Conservation (phyloP, 768 basidiomycete genomes). For the Lentinula edodes region DNA sequence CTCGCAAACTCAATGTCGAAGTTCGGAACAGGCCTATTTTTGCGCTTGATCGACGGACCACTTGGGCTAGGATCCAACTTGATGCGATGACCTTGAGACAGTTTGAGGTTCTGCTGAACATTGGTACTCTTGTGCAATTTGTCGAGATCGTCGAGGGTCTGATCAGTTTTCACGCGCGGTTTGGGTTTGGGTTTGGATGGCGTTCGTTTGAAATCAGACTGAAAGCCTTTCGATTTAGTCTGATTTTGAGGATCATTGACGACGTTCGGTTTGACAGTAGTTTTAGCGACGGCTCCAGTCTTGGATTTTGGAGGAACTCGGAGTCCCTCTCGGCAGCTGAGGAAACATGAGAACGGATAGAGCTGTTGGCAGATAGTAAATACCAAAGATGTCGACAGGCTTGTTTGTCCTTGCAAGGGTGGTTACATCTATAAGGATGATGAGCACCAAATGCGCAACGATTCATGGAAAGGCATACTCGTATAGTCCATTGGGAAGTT, state of each 20-base stretch:
- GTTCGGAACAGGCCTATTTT: slow-evolving; percentile 28
- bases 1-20: slow-evolving; percentile 48
- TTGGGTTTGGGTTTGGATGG: slow-evolving; percentile 19
- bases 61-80: slow-evolving; percentile 31
- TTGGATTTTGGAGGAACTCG: slow-evolving; percentile 36
- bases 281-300: slow-evolving; percentile 14
- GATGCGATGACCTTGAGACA: slow-evolving; percentile 35
- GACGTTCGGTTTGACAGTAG: background rate
- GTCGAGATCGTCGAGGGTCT: slow-evolving; percentile 34
- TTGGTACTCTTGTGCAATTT: slow-evolving; percentile 36
- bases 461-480: slow-evolving; percentile 32
- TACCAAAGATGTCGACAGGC: slow-evolving; percentile 77
- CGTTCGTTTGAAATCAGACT: background rate
- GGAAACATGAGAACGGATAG: slow-evolving; percentile 4
- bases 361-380: slow-evolving; percentile 12
- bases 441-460: background rate
- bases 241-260: background rate
- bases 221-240: slow-evolving; percentile 6
- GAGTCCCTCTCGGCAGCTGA: slow-evolving; percentile 73
- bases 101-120: slow-evolving; percentile 30
- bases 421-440: slow-evolving; percentile 56
- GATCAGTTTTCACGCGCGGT: slow-evolving; percentile 15
- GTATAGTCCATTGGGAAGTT: slow-evolving; percentile 59
- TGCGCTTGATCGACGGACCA: slow-evolving; percentile 19
- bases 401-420: slow-evolving; percentile 72